Evolutionary conservation across 345 rosid species (phyloP).

Genomic region (Combretum micranthum): DNA sequence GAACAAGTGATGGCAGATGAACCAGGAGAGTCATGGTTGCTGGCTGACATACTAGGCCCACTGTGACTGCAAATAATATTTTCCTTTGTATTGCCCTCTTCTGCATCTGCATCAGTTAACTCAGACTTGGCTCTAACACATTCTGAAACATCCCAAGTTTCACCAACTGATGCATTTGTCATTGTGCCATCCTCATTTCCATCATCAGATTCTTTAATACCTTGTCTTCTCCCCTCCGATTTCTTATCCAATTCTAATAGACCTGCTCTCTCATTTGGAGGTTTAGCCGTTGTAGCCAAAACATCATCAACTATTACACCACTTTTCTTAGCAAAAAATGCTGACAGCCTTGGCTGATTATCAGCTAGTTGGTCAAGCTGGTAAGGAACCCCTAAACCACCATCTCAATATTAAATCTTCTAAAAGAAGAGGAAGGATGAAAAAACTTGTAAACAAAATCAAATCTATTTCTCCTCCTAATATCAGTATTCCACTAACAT

Average conservation of each 20-base stretch:
- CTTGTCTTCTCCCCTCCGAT: neutral
- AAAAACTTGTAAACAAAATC: neutral
- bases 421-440: neutral
- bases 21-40: constrained; percentile 23
- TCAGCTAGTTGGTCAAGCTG: constrained; percentile 77
- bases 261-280: no score
- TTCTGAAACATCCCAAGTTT: constrained; percentile 22
- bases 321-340: constrained; percentile 52
- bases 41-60: constrained; percentile 25
- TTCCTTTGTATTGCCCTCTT: constrained; percentile 18
- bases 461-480: neutral
- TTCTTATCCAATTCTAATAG: constrained; percentile 13
- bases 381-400: constrained; percentile 73
- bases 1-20: constrained; percentile 32
- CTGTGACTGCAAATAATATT: constrained; percentile 21
- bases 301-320: constrained; percentile 19
- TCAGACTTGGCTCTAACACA: constrained; percentile 20
- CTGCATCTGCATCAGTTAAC: constrained; percentile 20
- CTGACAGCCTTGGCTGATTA: constrained; percentile 81
- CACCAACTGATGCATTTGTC: constrained; percentile 21
- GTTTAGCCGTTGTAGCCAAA: neutral
- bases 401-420: constrained; percentile 1
- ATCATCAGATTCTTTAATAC: constrained; percentile 15
- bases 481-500: neutral
- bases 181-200: constrained; percentile 16